phyloP scores from a whole-genome alignment of 169 alveolate species.

The Ichthyophthirius multifiliis region DNA sequence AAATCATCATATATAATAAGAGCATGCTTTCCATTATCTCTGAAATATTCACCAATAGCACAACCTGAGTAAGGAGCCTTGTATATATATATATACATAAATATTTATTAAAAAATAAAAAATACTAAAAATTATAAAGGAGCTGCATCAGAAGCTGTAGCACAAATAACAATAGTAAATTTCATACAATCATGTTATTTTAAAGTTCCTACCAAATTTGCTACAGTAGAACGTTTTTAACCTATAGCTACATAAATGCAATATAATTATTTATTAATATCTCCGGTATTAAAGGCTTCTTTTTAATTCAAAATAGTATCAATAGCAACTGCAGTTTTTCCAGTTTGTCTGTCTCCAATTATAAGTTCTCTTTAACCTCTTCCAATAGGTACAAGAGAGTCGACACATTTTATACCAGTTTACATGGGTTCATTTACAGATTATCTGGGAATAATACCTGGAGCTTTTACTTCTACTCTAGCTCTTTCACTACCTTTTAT shows the following conservation, averaged over 20 bases:
- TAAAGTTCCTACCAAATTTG: constrained; percentile 88
- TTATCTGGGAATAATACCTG: constrained; percentile 97
- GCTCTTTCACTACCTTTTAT: constrained; percentile 86
- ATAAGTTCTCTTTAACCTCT: constrained; percentile 98
- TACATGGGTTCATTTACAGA: constrained; percentile 97
- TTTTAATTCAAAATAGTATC: constrained; percentile 96
- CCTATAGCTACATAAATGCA: constrained; percentile 99
- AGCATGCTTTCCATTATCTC: constrained; percentile 96
- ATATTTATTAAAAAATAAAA: no score
- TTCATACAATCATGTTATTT: constrained; percentile 90
- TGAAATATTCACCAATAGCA: constrained; percentile 98
- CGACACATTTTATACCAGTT: constrained; percentile 97
- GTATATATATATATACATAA: no score
- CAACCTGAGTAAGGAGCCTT: constrained; percentile 97
- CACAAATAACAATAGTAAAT: constrained; percentile 95
- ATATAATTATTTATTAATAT: constrained; percentile 88
- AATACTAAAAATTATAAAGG: constrained; percentile 94
- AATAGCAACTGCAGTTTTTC: constrained; percentile 97
- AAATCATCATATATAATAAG: constrained; percentile 97
- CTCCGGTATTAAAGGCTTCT: constrained; percentile 74
- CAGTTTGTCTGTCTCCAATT: constrained; percentile 98
- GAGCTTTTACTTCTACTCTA: constrained; percentile 97
- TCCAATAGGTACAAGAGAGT: constrained; percentile 97
- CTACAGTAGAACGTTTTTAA: constrained; percentile 95
- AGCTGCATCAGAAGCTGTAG: constrained; percentile 99